phyloP scores from a whole-genome alignment of 2,329 filamentous ascomycete species.

The Aspergillus neotritici region DNA sequence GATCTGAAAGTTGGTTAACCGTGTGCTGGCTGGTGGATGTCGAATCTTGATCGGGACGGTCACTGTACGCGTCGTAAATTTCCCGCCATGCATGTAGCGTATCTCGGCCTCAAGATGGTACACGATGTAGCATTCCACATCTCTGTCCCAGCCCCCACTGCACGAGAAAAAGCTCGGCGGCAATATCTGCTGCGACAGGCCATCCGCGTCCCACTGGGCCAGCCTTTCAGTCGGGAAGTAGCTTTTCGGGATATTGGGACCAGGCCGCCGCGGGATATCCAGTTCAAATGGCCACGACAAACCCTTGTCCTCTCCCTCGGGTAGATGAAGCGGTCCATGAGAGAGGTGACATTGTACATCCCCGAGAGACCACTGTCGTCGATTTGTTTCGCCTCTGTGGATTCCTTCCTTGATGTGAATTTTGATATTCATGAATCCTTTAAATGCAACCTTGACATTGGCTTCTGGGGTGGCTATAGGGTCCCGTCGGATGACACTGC shows the following conservation, averaged over 20 bases:
- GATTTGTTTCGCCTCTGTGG: constrained; percentile 2
- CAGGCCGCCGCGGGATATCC: constrained; percentile 9
- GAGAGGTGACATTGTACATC: constrained; percentile 4
- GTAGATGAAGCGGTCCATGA: constrained; percentile 14
- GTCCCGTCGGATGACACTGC: constrained; percentile 11
- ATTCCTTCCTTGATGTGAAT: constrained; percentile 2
- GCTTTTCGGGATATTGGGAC: not conserved
- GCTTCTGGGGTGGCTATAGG: constrained; percentile 15
- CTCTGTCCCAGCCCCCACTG: not conserved
- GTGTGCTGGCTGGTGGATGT: not conserved
- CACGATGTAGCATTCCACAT: constrained; percentile 29
- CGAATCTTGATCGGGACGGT: constrained; percentile 13
- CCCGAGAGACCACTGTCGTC: constrained; percentile 7
- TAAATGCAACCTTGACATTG: constrained; percentile 9
- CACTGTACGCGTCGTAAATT: constrained; percentile 2
- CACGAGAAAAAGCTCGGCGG: constrained; percentile 12
- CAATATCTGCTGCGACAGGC: constrained; percentile 8
- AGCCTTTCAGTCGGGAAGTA: not conserved
- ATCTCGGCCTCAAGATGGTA: constrained; percentile 33
- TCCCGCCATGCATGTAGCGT: constrained; percentile 1
- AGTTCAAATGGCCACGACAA: constrained; percentile 15
- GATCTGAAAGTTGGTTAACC: not conserved
- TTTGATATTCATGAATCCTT: constrained; percentile 12
- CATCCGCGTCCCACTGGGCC: not conserved
- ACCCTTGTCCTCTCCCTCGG: constrained; percentile 2